Conservation (phyloP, 257 asterid species). For the Solanum paucissectum region DNA sequence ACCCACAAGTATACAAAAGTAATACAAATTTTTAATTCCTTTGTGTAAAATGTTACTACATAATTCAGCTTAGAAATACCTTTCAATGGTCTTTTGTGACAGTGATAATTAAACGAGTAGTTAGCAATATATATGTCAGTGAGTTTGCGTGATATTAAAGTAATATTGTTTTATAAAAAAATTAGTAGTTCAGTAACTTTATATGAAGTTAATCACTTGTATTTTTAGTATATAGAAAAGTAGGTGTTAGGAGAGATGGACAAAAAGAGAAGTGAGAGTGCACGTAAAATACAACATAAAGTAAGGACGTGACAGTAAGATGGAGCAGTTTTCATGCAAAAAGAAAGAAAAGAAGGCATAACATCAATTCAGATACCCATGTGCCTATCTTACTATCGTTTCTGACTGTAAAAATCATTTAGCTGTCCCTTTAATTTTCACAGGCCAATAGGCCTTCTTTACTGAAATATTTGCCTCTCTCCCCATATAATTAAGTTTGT, state of each 20-base stretch:
- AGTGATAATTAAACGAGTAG: background rate
- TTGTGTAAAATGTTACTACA: too few relatives aligned
- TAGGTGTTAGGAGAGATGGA: background rate
- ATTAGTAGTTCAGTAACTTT: background rate
- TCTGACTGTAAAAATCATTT: background rate
- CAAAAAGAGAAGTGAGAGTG: background rate
- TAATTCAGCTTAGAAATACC: background rate
- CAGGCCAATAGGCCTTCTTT: background rate
- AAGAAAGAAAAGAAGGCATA: background rate
- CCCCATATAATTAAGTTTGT: background rate
- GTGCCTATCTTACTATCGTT: background rate
- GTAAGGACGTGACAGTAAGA: background rate
- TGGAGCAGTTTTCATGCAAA: background rate
- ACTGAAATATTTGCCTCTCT: background rate
- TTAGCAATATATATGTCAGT: background rate
- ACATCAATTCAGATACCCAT: background rate
- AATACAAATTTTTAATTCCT: too few relatives aligned
- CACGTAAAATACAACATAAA: background rate
- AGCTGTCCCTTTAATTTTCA: background rate
- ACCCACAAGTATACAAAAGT: background rate
- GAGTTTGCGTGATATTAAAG: background rate
- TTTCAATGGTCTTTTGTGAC: background rate
- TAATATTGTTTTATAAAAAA: background rate
- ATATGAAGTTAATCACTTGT: background rate
- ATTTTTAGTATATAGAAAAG: background rate